A percentile compares a stretch with the other conserved stretches of the same genome.
These are phyloP conservation scores for Candida pseudoglaebosa DNA, from an alignment of 805 yeast species.

Conservation along the genomic window DNA sequence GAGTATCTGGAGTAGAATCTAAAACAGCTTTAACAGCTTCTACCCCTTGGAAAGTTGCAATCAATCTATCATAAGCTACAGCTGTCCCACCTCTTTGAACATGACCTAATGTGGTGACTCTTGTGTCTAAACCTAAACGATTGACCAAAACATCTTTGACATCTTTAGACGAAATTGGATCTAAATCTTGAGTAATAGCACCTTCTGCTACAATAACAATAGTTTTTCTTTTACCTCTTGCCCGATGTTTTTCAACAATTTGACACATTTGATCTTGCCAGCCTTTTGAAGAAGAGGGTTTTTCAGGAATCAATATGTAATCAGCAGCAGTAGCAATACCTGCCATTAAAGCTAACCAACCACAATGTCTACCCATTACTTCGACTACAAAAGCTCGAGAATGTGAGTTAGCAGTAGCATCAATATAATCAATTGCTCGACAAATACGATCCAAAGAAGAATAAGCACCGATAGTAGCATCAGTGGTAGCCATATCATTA, in stretches of 20 bases:
- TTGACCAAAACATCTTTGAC: conserved; percentile 81
- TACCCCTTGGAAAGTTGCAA: conserved; percentile 96
- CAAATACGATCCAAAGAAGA: conserved; percentile 91
- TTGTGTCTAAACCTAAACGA: conserved; percentile 79
- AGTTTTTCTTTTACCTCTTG: conserved; percentile 86
- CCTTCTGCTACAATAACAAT: conserved; percentile 98
- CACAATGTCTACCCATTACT: conserved; percentile 99
- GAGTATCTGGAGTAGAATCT: conserved; percentile 82
- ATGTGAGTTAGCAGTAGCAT: conserved; percentile 96
- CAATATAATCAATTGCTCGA: conserved; percentile 92
- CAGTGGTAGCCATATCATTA: conserved; percentile 97
- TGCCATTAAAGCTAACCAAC: conserved; percentile 97
- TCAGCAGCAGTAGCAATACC: conserved; percentile 97
- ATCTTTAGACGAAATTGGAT: conserved; percentile 73
- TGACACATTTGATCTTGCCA: conserved; percentile 82
- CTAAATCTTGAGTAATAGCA: conserved; percentile 78
- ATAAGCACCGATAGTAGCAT: conserved; percentile 94
- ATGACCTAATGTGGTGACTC: conserved; percentile 94
- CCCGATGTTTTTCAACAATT: conserved; percentile 75
- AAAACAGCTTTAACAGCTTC: conserved; percentile 94
- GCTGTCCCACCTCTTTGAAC: conserved; percentile 99
- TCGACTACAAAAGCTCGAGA: conserved; percentile 97
- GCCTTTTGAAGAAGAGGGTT: conserved; percentile 67
- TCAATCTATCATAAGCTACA: conserved; percentile 85
- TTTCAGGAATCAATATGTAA: conserved; percentile 89